Evolutionary conservation across 176 grass and related monocot genomes (phyloP), one percentile per base, ranked within the genome.

Genomic region (Canna indica): DNA sequence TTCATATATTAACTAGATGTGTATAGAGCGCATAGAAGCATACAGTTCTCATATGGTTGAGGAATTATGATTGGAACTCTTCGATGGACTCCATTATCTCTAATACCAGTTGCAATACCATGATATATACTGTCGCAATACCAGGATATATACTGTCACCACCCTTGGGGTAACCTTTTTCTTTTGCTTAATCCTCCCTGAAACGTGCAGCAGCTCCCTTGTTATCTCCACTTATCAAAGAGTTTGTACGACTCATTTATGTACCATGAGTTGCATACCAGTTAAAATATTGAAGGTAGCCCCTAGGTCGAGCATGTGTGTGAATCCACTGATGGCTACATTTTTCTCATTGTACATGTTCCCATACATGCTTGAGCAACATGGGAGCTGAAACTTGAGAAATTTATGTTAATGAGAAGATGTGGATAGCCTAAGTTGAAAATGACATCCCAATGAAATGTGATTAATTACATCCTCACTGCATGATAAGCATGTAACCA

Each of bases 211-310:
- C 94, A 44, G 89, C 84, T 72, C 94, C 89, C 78, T 99, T 99
- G 75, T 99, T 99, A 81, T 99, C 94, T 74, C 94, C 94, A 36
- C 94, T 99, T 74, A 93, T 90, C 61, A 93, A 86, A 31, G 86
- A 85, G 82, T 99, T 99, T 50, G 89, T 88, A 45, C 94, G 84
- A 77, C 94, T 93, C 94, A 93, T 99, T 36, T 89, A 99, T 38
- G 94, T 99, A 63, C 89, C 94, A 57, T 99, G 94, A 62, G 94
- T 99, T 70, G 94, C 89, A 77, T 93, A 99, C 94, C 89, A 99
- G 71, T 90, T 93, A 71, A 99, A 99, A 83, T 99, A 93, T 61
- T 99, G 94, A 32, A 99, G 89, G 75, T 99, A 99, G 75, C 94
- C 94, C 29, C 94, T 89, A 81, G 89, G 94, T 3, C 94, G 89